Percentiles rank a stretch among this genome's conserved stretches.
Evolutionary conservation across 2,329 filamentous ascomycete genomes (phyloP).

Genomic region (Elsinoe fawcettii): DNA sequence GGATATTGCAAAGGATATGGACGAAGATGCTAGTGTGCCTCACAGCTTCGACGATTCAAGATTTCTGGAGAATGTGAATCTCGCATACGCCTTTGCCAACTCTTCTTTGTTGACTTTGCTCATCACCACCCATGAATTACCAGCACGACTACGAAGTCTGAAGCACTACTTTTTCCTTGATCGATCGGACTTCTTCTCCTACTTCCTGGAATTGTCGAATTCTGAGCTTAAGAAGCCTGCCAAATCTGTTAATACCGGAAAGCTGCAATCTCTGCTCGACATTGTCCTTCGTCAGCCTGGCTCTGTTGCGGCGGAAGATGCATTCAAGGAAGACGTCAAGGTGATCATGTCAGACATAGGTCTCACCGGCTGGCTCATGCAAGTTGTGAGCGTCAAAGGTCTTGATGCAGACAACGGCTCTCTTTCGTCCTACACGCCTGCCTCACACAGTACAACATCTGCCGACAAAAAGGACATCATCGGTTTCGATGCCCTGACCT

Average conservation of each 20-base stretch:
- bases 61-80: constrained; percentile 93
- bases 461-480: constrained; percentile 73
- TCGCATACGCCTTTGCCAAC: constrained; percentile 90
- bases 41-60: constrained; percentile 82
- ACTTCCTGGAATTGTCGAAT: constrained; percentile 86
- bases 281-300: constrained; percentile 93
- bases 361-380: constrained; percentile 86
- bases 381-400: constrained; percentile 92
- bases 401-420: constrained; percentile 58
- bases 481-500: constrained; percentile 85
- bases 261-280: constrained; percentile 92
- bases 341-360: constrained; percentile 94
- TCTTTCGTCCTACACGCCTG: constrained; percentile 59
- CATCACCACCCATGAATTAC: constrained; percentile 84
- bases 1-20: constrained; percentile 56
- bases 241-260: constrained; percentile 80
- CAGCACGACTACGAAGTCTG: constrained; percentile 75
- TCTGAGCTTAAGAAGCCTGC: constrained; percentile 87
- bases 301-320: constrained; percentile 85
- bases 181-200: constrained; percentile 94
- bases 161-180: constrained; percentile 99
- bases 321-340: constrained; percentile 97
- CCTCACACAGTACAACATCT: constrained; percentile 46
- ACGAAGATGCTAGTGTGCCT: constrained; percentile 84
- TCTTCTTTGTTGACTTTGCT: constrained; percentile 84